Evolutionary conservation across 2,329 filamentous ascomycete genomes (phyloP).

Genomic region (Rugonectria rugulosa): DNA sequence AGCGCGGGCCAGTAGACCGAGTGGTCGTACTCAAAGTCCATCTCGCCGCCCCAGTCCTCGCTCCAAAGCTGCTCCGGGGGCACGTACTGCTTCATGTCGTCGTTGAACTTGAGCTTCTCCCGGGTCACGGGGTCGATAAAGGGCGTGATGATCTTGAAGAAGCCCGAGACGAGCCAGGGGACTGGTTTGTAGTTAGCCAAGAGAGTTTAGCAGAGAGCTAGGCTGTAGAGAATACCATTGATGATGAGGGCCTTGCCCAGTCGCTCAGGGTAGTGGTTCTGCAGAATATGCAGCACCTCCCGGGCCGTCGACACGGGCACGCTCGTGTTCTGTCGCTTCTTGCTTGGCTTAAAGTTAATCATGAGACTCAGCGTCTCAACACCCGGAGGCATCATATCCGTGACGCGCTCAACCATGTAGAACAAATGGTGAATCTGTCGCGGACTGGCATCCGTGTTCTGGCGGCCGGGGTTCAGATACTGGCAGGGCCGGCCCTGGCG

Average conservation of each 20-base stretch:
- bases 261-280: constrained; percentile 94
- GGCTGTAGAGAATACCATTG: constrained; percentile 67
- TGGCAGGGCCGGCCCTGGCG: constrained; percentile 85
- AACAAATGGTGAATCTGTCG: constrained; percentile 93
- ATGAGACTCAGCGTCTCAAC: constrained; percentile 88
- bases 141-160: constrained; percentile 95
- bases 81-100: constrained; percentile 84
- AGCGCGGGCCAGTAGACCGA: constrained; percentile 87
- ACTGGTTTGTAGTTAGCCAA: constrained; percentile 57
- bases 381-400: constrained; percentile 86
- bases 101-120: constrained; percentile 97
- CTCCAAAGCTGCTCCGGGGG: constrained; percentile 84
- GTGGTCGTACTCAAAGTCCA: constrained; percentile 94
- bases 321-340: constrained; percentile 74
- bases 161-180: constrained; percentile 88
- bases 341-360: constrained; percentile 89
- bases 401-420: constrained; percentile 90
- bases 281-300: constrained; percentile 88
- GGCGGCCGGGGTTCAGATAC: constrained; percentile 86
- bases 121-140: constrained; percentile 96
- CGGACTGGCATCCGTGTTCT: constrained; percentile 89
- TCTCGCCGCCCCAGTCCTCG: constrained; percentile 74
- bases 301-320: constrained; percentile 79
- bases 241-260: constrained; percentile 88
- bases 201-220: neutral